Conservation (phyloP, 257 asterid species). For the Lithospermum erythrorhizon region DNA sequence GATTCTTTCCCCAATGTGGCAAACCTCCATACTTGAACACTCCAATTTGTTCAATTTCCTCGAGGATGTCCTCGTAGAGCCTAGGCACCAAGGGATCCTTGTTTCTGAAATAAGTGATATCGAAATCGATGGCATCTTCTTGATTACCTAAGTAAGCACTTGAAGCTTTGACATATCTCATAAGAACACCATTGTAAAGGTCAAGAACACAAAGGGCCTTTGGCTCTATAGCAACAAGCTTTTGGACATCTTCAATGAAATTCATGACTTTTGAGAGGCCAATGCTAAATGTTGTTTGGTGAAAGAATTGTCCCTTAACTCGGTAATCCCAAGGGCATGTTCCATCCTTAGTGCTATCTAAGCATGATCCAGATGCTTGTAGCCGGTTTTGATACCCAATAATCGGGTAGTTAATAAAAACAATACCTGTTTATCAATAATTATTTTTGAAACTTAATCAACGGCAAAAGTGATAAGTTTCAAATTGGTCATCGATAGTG, state of each 20-base stretch:
- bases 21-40: slow-evolving; percentile 7
- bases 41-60: slow-evolving; percentile 2
- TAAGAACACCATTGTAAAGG: slow-evolving; percentile 3
- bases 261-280: not conserved
- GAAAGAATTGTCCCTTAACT: slow-evolving; percentile 5
- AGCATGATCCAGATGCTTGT: slow-evolving; percentile 4
- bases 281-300: slow-evolving; percentile 3
- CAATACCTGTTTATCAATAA: too few relatives aligned
- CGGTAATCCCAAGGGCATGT: slow-evolving; percentile 3
- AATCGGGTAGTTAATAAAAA: not conserved
- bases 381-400: slow-evolving; percentile 1
- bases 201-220: slow-evolving; percentile 1
- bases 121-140: slow-evolving; percentile 4
- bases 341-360: not conserved
- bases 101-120: slow-evolving; percentile 1
- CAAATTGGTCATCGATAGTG: too few relatives aligned
- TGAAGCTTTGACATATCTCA: slow-evolving; percentile 3
- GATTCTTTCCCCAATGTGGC: slow-evolving; percentile 6
- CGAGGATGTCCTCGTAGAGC: slow-evolving; percentile 7
- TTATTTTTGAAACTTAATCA: too few relatives aligned
- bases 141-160: slow-evolving; percentile 8
- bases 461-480: too few relatives aligned
- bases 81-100: not conserved
- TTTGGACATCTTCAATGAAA: slow-evolving; percentile 3
- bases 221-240: slow-evolving; percentile 1